Evolutionary conservation across 306 rosid species (phyloP), one percentile per base, ranked within the genome.

Genomic region (Rosa lucieae): DNA sequence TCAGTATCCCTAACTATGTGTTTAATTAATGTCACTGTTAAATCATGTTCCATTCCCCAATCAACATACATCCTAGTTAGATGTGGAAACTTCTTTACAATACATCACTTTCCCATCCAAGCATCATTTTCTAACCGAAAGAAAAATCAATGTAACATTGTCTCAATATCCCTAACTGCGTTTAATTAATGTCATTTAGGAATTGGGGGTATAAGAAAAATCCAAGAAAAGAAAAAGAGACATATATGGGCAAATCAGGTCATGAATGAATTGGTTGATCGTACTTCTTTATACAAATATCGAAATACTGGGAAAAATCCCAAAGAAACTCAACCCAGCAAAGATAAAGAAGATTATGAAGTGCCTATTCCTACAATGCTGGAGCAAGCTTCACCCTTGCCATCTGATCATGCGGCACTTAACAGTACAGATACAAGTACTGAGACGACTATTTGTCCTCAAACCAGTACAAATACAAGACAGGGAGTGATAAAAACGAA

Each of bases 221-320:
- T 82, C 29, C 35, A 77, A 51, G 72, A 74, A 67, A 72, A 40
- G 82, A 82, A 82, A 82, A 15, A 51, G 69, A 56, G 76, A 14
- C 78, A 82, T 56, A 10, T 65, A 5, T 53, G 81, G 81, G 85
- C 78, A 5, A 43, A n/a, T 61, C 74, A 53, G 65, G 69, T 72
- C 40, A 71, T 82, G 85, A 58, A 72, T 23, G 44, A 82, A 65
- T 20, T 82, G 75, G 53, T 82, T 23, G 14, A 65, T 8, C 49
- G 0, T 12, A 63, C 78, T 35, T 70, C 56, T n/a, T 82, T 40
- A 10, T 77, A 52, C 81, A 82, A 82, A 4, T 77, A 82, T 40
- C 70, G 35, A 74, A 72, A 81, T 32, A 70, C 78, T 17, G 85
- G 81, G 17, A 6, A 15, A 42, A 44, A 61, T 49, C 81, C 81